phyloP scores from a whole-genome alignment of 2,329 filamentous ascomycete species.

The Fusarium incarnatum region DNA sequence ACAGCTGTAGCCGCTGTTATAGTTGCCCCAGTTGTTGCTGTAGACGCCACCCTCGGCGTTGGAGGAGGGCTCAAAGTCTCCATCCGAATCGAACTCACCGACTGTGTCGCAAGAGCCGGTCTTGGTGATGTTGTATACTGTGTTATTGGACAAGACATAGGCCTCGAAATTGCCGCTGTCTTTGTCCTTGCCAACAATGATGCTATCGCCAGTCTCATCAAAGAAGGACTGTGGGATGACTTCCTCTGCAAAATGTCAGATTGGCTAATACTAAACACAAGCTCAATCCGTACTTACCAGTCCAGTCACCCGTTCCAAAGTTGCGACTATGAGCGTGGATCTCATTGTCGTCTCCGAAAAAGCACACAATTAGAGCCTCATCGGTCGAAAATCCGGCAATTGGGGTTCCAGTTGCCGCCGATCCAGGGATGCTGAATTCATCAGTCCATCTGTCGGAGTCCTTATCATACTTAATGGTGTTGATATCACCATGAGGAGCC shows the following conservation, averaged over 20 bases:
- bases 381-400: background rate
- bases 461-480: background rate
- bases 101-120: background rate
- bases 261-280: fast-evolving
- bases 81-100: fast-evolving
- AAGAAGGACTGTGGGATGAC: background rate
- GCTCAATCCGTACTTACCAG: background rate
- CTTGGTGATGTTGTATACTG: background rate
- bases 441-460: fast-evolving
- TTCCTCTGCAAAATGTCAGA: background rate
- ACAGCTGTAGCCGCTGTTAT: too few relatives aligned
- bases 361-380: background rate
- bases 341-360: background rate
- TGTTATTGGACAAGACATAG: background rate
- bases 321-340: background rate
- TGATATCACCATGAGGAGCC: background rate
- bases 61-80: background rate
- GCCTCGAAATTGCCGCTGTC: background rate
- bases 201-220: background rate
- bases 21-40: background rate
- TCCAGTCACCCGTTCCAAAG: background rate
- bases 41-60: too few relatives aligned
- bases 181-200: slow-evolving; percentile 1
- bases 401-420: background rate
- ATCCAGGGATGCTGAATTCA: background rate